Evolutionary conservation across 192 early-diverging fungal species (phyloP).

Genomic region (Linnemannia elongata): DNA sequence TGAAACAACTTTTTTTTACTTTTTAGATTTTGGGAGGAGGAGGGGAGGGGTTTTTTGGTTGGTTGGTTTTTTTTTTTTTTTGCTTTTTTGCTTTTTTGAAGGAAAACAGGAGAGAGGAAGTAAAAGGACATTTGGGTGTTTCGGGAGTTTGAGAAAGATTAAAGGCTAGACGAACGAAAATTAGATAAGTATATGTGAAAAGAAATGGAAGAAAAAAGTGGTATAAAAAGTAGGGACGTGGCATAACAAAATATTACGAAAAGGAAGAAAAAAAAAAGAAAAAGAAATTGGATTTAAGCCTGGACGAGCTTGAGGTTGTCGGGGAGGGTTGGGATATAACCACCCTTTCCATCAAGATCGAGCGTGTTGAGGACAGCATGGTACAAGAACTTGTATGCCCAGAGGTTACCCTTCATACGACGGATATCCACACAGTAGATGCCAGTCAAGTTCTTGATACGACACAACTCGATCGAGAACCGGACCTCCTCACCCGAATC

Average conservation of each 20-base stretch:
- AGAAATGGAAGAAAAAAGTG: neutral
- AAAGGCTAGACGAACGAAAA: neutral
- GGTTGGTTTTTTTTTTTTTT: constrained; percentile 1
- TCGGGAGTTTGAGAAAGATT: too few species aligned
- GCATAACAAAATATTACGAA: neutral
- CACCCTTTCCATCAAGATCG: constrained; percentile 63
- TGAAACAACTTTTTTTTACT: neutral
- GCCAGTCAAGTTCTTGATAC: constrained; percentile 89
- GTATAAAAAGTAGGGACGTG: neutral
- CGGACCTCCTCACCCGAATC: constrained; percentile 87
- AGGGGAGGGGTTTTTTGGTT: too few species aligned
- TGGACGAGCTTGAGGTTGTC: constrained; percentile 50
- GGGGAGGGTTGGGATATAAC: constrained; percentile 56
- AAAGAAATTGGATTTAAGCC: neutral
- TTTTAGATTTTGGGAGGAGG: too few species aligned
- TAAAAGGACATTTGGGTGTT: too few species aligned
- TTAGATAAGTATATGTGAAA: neutral
- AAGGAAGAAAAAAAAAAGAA: neutral
- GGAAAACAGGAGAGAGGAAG: too few species aligned
- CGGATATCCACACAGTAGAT: constrained; percentile 83
- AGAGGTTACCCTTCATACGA: constrained; percentile 81
- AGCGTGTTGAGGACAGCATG: constrained; percentile 67
- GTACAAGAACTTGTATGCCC: constrained; percentile 86
- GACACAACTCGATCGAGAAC: constrained; percentile 92
- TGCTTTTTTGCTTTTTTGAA: neutral